Conservation (phyloP, 208 protist species). For the Trypanosoma melophagium region DNA sequence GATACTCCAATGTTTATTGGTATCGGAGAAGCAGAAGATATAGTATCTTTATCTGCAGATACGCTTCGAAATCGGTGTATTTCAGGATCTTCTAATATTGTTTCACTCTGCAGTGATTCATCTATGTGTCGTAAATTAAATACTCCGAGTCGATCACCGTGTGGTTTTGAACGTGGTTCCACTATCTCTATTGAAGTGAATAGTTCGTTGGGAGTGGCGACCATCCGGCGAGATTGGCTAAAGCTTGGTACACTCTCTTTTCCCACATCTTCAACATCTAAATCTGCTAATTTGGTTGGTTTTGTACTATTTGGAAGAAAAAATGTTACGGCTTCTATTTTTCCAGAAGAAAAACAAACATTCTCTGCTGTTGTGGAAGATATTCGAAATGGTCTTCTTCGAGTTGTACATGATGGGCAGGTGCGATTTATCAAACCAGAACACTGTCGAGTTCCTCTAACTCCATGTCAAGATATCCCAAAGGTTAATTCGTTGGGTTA, state of each 20-base stretch:
- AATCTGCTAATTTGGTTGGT: slow-evolving; percentile 36
- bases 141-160: slow-evolving; percentile 49
- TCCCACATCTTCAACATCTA: slow-evolving; percentile 10
- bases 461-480: slow-evolving; percentile 28
- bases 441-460: slow-evolving; percentile 77
- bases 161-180: slow-evolving; percentile 69
- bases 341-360: slow-evolving; percentile 52
- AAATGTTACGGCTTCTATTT: slow-evolving; percentile 55
- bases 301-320: slow-evolving; percentile 83
- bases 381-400: slow-evolving; percentile 46
- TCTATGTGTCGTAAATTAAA: slow-evolving; percentile 60
- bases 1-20: slow-evolving; percentile 77
- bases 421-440: slow-evolving; percentile 59
- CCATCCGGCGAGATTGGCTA: slow-evolving; percentile 78
- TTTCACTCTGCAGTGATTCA: slow-evolving; percentile 72
- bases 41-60: slow-evolving; percentile 65
- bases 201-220: slow-evolving; percentile 33
- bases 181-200: slow-evolving; percentile 80
- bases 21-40: slow-evolving; percentile 53
- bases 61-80: slow-evolving; percentile 63
- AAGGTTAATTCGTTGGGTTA: slow-evolving; percentile 48
- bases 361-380: slow-evolving; percentile 45
- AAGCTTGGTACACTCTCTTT: slow-evolving; percentile 54
- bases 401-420: slow-evolving; percentile 31
- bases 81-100: slow-evolving; percentile 15